Evolutionary conservation across 2,329 filamentous ascomycete genomes (phyloP), one percentile per base, ranked within the genome.

Genomic region (Cladophialophora immunda): DNA sequence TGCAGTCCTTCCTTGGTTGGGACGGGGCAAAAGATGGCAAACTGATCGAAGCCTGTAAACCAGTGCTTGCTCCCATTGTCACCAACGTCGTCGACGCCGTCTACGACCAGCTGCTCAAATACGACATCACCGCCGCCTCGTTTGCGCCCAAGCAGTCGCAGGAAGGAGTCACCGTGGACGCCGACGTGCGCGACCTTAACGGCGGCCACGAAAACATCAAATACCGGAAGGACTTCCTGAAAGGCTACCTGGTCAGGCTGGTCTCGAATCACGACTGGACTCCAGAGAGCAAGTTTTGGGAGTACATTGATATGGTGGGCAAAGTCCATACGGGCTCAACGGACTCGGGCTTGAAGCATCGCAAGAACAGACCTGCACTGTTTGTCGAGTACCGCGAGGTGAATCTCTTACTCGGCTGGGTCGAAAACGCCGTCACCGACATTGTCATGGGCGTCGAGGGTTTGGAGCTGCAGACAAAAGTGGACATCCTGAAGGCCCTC

Each of bases 211-310:
- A 70, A 22, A 75, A 76, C 56, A 74, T 76, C 70, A 67, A 71
- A 58, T 71, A 71, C 67, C 72, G 74, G 50, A 75, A 75, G 61
- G 72, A 75, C 65, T 76, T 76, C 66, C 64, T 76, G 41, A 74
- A 74, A 56, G 60, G 54, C 4, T 76, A 76, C 60, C 70, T 76
- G 11, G 66, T 75, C 55, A 73, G 72, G 34, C 67, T 75, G 19
- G 71, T 74, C 29, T 69, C 68, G 62, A 75, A 74, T 67, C 67
- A 68, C 29, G 73, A 75, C 54, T 76, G 74, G 75, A 67, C 69
- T n/a, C 70, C 71, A n/a, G 63, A 68, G n/a, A 73, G 71, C 68
- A 70, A 67, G 47, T 71, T 76, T 59, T 75, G 73, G 73, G 69
- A 66, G 32, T 76, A 75, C 55, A 70, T 76, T 57, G 73, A 76